Base-by-base conservation (phyloP, 192 early-diverging fungal genomes). In the Backusella parvicylindrica region DNA sequence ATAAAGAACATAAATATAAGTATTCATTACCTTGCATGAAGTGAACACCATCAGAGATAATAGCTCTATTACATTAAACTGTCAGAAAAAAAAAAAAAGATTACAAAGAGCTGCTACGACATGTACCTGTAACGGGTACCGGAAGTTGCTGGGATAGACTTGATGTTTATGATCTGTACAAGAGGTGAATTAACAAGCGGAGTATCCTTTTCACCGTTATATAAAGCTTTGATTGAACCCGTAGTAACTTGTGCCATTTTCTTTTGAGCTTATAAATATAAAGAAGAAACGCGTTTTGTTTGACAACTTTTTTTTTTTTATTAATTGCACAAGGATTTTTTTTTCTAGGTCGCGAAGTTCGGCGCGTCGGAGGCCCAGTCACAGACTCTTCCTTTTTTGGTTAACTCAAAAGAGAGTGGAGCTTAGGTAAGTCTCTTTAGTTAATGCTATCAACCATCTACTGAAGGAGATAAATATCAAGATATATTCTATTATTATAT, bases 21-120 rank as follows among this genome's bases (percentile, higher is more conserved):
- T 63, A 23, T 6, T 73, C 6, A 47, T 40, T 82, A 92, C 91
- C 90, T 79, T 92, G 91, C 78, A 91, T 86, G 36, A 85, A 87
- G 72, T 89, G 43, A 15, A 28, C 64, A 35, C 92, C 91, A 79
- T 94, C 92, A 8, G 89, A 91, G 23, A 94, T 75, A 1, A 94
- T 79, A 9, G 89, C 50, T 70, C 91, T 90, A 71, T 64, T 23
- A 18, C 21, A 30, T 33, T 28, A 64, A 30, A 30, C 31, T 49
- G 71, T 50, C 21, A 35, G 2, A 68, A 30, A 6, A 18, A 49
- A 21, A n/a, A n/a, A 18, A 38, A 60, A 32, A 3, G 6, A 15
- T 67, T 75, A 68, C 49, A 60, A 49, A 11, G 6, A 31, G 11
- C 6, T 47, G 7, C 38, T 64, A 38, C 31, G 60, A 47, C 11